Evolutionary conservation across 108 stramenopile genomes (phyloP), one percentile per base, ranked within the genome.

Genomic region (Fragilariopsis cylindrus): DNA sequence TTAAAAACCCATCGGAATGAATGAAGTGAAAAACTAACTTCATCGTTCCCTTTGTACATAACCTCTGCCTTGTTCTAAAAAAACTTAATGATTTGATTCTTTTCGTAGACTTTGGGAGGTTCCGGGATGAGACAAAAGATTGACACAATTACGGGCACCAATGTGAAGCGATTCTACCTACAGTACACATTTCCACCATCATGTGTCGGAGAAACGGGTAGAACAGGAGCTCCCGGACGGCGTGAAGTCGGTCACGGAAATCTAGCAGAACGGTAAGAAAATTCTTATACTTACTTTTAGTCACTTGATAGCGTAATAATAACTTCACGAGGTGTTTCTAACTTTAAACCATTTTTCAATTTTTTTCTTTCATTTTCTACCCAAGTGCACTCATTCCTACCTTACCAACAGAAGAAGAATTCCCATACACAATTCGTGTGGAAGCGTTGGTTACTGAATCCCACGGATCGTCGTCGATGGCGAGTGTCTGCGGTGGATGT

Each of bases 111-210:
- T 7, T 76, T 98, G 60, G 97, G 90, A 56, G 87, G 84, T 68
- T 79, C 88, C 16, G 88, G 90, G n/a, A 97, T 97, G 93, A 80
- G 77, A 65, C 96, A 96, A 74, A 95, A 94, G 80, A 89, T 93
- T 52, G 96, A 98, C 68, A 85, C 78, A 47, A 79, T 98, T 63
- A 92, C 93, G 68, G 96, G 95, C 4, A 76, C 73, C 72, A 85
- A 85, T 50, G 79, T 87, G 64, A 96, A 96, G 72, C 74, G 92
- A 44, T 98, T 98, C 64, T 98, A 98, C 74, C 75, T 98, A 73
- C 97, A 98, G 80, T 98, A 98, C 64, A 81, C 90, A 19, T 98
- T 98, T 73, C 97, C 96, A 48, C 97, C 97, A 8, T 91, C 90
- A 76, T 94, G 91, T 70, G 96, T 98, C 5, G 97, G 96, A 21